These are phyloP conservation scores for Beauveria asiatica DNA, from an alignment of 2,329 filamentous ascomycete genomes.

Conservation along the genomic window DNA sequence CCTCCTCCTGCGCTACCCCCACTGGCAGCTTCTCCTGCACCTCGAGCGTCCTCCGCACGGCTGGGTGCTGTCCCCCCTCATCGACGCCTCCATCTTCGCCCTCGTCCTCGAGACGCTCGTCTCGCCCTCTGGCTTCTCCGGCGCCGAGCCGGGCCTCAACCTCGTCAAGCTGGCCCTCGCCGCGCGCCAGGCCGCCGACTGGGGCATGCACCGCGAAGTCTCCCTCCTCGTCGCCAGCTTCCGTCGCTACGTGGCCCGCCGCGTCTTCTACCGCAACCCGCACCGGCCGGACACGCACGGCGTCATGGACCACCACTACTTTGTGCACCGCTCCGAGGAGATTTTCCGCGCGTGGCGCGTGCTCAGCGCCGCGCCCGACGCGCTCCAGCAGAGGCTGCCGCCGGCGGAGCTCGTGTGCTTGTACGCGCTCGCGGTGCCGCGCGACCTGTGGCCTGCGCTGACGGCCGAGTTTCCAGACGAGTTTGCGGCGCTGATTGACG, in stretches of 20 bases:
- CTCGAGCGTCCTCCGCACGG: conserved; percentile 9
- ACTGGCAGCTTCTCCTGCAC: conserved; percentile 7
- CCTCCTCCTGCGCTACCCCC: conserved; percentile 6
- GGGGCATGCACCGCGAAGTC: conserved; percentile 14
- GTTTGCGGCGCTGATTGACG: conserved; percentile 11
- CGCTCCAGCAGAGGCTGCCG: background rate
- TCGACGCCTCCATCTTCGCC: conserved; percentile 15
- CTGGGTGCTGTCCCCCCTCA: conserved; percentile 9
- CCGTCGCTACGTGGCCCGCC: conserved; percentile 17
- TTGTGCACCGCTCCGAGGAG: conserved; percentile 18
- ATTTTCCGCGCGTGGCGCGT: conserved; percentile 18
- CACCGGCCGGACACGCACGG: conserved; percentile 24
- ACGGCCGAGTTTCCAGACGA: conserved; percentile 11
- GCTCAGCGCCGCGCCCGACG: background rate
- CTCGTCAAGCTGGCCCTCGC: conserved; percentile 17
- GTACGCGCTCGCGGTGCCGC: conserved; percentile 11
- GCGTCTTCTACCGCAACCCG: conserved; percentile 18
- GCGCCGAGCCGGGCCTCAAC: conserved; percentile 17
- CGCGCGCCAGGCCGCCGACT: conserved; percentile 12
- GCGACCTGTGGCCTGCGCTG: conserved; percentile 12
- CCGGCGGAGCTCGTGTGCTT: conserved; percentile 8
- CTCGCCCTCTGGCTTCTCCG: conserved; percentile 14
- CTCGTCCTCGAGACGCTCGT: conserved; percentile 16
- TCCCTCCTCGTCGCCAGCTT: conserved; percentile 14
- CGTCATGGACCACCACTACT: conserved; percentile 13